Evolutionary conservation across 306 rosid species (phyloP).

Genomic region (Castanospermum australe): DNA sequence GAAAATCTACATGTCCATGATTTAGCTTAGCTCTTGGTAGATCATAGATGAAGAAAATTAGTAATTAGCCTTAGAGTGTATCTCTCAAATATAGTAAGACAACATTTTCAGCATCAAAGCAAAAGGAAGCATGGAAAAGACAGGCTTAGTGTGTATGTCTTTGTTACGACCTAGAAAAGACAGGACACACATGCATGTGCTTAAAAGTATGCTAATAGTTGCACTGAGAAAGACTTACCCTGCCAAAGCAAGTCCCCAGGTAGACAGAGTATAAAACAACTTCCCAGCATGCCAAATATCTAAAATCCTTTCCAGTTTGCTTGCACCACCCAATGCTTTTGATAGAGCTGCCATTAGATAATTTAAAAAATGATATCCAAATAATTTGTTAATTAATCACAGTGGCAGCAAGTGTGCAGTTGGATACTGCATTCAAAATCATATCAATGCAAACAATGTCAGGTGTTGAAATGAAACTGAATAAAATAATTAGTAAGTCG

Average conservation of each 20-base stretch:
- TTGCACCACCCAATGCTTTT: slow-evolving; percentile 64
- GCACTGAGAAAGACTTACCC: slow-evolving; percentile 52
- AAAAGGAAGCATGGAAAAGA: neutral
- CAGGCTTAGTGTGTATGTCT: neutral
- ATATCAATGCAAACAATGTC: slow-evolving; percentile 8
- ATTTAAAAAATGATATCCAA: slow-evolving; percentile 19
- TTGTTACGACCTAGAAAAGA: neutral
- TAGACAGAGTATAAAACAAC: slow-evolving; percentile 74
- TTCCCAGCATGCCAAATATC: slow-evolving; percentile 86
- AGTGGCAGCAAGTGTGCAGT: neutral
- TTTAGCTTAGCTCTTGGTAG: neutral
- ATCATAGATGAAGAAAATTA: neutral
- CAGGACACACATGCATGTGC: neutral
- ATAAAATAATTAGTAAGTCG: neutral
- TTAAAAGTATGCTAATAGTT: neutral
- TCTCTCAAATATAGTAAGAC: neutral
- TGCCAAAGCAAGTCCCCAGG: slow-evolving; percentile 96
- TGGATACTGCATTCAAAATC: slow-evolving; percentile 14
- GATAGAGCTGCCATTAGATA: slow-evolving; percentile 57
- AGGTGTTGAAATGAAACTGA: neutral
- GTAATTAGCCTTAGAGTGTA: neutral
- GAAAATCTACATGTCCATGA: neutral
- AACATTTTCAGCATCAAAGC: neutral
- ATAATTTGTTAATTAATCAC: slow-evolving; percentile 8
- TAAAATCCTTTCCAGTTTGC: slow-evolving; percentile 66